Evolutionary conservation across 306 rosid genomes (phyloP).

Genomic region (Begonia fuchsioides): DNA sequence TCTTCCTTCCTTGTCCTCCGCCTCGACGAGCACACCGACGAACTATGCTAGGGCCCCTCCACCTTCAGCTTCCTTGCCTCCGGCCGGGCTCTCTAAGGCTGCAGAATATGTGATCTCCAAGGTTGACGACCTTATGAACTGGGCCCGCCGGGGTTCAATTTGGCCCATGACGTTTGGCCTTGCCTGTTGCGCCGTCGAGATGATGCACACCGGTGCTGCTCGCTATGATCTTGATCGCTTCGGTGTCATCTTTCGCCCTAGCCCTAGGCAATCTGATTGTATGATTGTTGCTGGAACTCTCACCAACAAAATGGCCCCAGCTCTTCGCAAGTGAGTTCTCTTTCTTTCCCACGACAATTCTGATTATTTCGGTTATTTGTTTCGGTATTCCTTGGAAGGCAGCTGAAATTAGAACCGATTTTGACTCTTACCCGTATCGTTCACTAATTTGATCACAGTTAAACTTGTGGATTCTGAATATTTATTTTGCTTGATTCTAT

Average conservation of each 20-base stretch:
- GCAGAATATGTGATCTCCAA: constrained; percentile 86
- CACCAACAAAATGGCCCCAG: constrained; percentile 98
- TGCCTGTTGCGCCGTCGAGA: constrained; percentile 98
- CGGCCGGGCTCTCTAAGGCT: constrained; percentile 59
- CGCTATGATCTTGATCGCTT: constrained; percentile 94
- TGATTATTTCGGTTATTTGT: too few species aligned
- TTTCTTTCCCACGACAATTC: neutral
- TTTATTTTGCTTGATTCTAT: too few species aligned
- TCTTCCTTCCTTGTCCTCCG: constrained; percentile 30
- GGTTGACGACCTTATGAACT: constrained; percentile 86
- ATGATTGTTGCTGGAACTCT: constrained; percentile 99
- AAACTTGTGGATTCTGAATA: too few species aligned
- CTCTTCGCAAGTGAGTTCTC: constrained; percentile 70
- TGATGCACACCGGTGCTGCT: constrained; percentile 96
- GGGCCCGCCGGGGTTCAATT: constrained; percentile 91
- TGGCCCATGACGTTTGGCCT: constrained; percentile 99
- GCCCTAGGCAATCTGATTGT: constrained; percentile 92
- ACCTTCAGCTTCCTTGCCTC: constrained; percentile 39
- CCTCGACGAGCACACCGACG: constrained; percentile 27
- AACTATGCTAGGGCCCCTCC: constrained; percentile 45
- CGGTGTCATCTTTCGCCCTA: constrained; percentile 90
- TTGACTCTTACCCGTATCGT: too few species aligned
- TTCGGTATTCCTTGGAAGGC: too few species aligned
- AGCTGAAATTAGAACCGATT: too few species aligned
- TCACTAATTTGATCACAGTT: too few species aligned